phyloP scores from a whole-genome alignment of 192 early-diverging fungal species.

The Ambispora gerdemannii region DNA sequence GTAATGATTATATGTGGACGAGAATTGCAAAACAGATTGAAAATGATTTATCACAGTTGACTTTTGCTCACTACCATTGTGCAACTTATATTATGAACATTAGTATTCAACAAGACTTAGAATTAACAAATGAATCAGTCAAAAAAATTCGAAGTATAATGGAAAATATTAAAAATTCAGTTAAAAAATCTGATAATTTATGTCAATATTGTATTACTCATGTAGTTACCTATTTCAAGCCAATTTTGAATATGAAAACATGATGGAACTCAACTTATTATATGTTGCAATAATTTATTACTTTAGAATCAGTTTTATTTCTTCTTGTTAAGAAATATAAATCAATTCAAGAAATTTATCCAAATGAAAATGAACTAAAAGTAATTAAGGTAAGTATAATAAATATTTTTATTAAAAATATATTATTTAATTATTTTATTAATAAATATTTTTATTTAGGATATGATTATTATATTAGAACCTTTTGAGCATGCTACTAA shows the following conservation, averaged over 20 bases:
- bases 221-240: background rate
- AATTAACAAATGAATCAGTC: background rate
- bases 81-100: background rate
- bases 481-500: background rate
- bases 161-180: background rate
- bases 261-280: slow-evolving; percentile 2
- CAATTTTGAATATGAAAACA: background rate
- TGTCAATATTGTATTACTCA: background rate
- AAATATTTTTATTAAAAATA: background rate
- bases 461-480: background rate
- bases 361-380: background rate
- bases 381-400: background rate
- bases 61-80: slow-evolving; percentile 10
- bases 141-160: background rate
- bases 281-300: background rate
- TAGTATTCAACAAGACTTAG: background rate
- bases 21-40: background rate
- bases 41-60: background rate
- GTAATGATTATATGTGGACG: background rate
- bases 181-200: background rate
- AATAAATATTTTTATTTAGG: background rate
- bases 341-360: background rate
- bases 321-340: background rate
- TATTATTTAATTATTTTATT: background rate
- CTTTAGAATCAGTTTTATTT: background rate